Base-by-base conservation (phyloP, 306 rosid species). In the Acacia melanoxylon region DNA sequence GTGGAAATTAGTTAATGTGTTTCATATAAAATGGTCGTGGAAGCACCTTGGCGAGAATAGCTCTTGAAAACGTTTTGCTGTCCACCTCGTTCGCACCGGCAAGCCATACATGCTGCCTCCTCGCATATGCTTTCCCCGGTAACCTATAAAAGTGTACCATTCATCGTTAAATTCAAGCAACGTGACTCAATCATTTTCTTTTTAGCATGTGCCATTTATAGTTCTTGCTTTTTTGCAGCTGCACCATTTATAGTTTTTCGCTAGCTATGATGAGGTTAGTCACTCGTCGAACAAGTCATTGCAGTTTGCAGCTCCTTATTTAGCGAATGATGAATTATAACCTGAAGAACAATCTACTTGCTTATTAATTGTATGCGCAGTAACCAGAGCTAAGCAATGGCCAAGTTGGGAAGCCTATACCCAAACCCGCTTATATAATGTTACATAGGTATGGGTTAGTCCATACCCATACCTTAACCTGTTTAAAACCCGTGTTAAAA, bases 1-100 rank as follows among this genome's bases (percentile, higher is more conserved):
- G 33, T 66, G 70, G 31, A 27, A 67, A 65, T 31, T 15, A 65
- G 15, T 7, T 54, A 10, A 48, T 48, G 52, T 16, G 17, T 48
- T 48, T 14, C 10, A 44, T 44, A 44, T 14, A 48, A 48, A 48
- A 5, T 11, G 69, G 35, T 68, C 24, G 69, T 31, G 45, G 2
- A 49, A 40, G 27, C 62, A 92, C 97, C 99, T 96, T 96, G 59
- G 99, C 99, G 77, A 93, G 90, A 87, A 96, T 93, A 73, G 98
- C 98, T 78, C 98, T 89, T 14, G 94, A 90, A 85, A 96, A 96
- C 54, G 83, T 90, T 87, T 93, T 92, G 86, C 92, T 93, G 80
- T 92, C 97, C 52, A 90, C 94, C 74, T 96, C 94, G 81, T 94
- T 91, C 49, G 98, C 97, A 24, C 97, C 94, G 0, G 94, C 84